These are phyloP conservation scores for Quercus rubra DNA, from an alignment of 306 rosid species.

Conservation along the genomic window DNA sequence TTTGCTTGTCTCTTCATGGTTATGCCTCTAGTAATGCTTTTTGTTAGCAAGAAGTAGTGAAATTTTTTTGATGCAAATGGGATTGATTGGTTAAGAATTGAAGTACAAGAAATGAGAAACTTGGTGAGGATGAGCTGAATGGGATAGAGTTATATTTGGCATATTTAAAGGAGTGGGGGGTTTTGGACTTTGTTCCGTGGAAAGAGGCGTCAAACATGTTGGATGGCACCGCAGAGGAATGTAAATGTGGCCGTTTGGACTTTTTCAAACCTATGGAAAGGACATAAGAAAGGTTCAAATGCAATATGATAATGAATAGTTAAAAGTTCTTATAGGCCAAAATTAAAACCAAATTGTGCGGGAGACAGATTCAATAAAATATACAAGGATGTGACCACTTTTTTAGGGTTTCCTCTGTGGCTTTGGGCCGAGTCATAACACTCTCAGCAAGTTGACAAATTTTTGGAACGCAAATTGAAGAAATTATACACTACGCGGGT, in stretches of 20 bases:
- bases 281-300: conserved; percentile 2
- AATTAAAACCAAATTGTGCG: not conserved
- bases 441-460: no score
- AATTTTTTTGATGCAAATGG: not conserved
- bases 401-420: no score
- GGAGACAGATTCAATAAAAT: not conserved
- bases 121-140: not conserved
- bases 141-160: not conserved
- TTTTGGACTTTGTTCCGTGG: conserved; percentile 1
- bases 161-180: not conserved
- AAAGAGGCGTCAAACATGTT: not conserved
- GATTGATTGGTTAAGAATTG: not conserved
- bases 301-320: not conserved
- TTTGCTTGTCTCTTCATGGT: conserved; percentile 13
- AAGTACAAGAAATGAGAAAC: not conserved
- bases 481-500: no score
- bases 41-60: not conserved
- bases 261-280: not conserved
- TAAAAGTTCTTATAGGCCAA: not conserved
- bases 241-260: conserved; percentile 12
- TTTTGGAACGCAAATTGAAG: no score
- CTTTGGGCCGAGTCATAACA: no score
- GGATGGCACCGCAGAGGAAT: not conserved
- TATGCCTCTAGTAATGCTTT: not conserved
- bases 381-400: not conserved